Evolutionary conservation across 2,329 filamentous ascomycete species (phyloP).

Genomic region (Nemania sp.): DNA sequence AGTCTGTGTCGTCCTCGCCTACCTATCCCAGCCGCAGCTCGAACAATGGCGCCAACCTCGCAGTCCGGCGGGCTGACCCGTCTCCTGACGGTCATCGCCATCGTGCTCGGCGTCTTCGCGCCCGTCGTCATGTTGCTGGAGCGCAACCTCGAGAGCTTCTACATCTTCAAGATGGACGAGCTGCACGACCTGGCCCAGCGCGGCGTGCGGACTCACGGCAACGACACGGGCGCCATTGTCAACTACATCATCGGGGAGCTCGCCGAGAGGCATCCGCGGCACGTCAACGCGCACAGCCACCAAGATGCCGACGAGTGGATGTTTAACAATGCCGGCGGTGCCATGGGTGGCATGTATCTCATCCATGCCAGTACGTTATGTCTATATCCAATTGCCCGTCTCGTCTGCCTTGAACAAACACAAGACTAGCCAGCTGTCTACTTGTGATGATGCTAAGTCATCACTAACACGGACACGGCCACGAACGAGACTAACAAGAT

Average conservation of each 20-base stretch:
- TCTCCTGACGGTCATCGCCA: constrained; percentile 54
- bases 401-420: too few relatives aligned
- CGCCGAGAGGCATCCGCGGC: constrained; percentile 51
- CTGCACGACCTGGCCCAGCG: constrained; percentile 70
- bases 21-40: neutral
- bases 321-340: constrained; percentile 89
- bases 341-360: constrained; percentile 91
- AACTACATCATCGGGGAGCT: constrained; percentile 72
- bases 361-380: constrained; percentile 76
- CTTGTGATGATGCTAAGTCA: neutral
- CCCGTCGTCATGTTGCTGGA: constrained; percentile 61
- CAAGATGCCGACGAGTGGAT: constrained; percentile 71
- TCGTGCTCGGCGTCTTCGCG: constrained; percentile 59
- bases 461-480: too few relatives aligned
- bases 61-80: constrained; percentile 35
- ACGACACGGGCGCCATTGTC: constrained; percentile 73
- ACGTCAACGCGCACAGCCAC: constrained; percentile 63
- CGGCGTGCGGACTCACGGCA: constrained; percentile 70
- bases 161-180: constrained; percentile 73
- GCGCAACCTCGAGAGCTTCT: constrained; percentile 66
- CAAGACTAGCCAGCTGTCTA: too few relatives aligned
- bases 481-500: neutral
- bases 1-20: neutral
- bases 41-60: constrained; percentile 19
- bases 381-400: too few relatives aligned